Base-by-base conservation (phyloP, 768 basidiomycete genomes). In the Auricularia auricula-judae region DNA sequence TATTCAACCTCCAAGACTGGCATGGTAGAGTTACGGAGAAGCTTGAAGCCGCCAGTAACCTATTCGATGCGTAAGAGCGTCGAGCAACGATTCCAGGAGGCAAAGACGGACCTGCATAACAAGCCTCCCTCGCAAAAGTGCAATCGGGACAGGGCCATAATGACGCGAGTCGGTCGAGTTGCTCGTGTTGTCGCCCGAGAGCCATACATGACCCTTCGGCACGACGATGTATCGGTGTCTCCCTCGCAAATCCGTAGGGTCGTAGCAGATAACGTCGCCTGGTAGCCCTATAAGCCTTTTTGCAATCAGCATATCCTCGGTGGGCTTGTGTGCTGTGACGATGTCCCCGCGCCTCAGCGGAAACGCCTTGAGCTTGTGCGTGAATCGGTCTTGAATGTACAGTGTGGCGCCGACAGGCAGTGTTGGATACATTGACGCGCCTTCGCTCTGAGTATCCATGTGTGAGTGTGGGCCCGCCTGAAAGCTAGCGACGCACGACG, bases 121-220 rank as follows among this genome's bases (percentile, higher is more conserved):
- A 33, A 94, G 72, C 68, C 78, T 86, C 3, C 86, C 88, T 67
- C 83, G 79, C n/a, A 96, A 76, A 8, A 96, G 77, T 3, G 83
- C 86, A 68, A 91, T 82, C 0, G 96, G 86, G 3, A 98, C 87
- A 29, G 96, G 96, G 0, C 96, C 97, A 76, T 97, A 97, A n/a
- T 79, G 75, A 64, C 96, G 81, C 11, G 96, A 98, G 76, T 99
- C 96, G 14, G 86, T 84, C 42, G 93, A 94, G 68, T 79, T 80
- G 33, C 83, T 79, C 53, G 88, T 78, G 71, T 98, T 99, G 76
- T 99, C 96, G 29, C 96, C 97, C 61, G 79, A 82, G 36, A 96
- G 79, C 96, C 96, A 98, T 29, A 96, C 74, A 72, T 96, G 89
- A 3, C 93, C 92, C 69, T 82, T 82, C 1, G 96, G 96, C 10